Base-by-base conservation (phyloP, 495 filamentous ascomycete genomes). In the Aspergillus avenaceus region DNA sequence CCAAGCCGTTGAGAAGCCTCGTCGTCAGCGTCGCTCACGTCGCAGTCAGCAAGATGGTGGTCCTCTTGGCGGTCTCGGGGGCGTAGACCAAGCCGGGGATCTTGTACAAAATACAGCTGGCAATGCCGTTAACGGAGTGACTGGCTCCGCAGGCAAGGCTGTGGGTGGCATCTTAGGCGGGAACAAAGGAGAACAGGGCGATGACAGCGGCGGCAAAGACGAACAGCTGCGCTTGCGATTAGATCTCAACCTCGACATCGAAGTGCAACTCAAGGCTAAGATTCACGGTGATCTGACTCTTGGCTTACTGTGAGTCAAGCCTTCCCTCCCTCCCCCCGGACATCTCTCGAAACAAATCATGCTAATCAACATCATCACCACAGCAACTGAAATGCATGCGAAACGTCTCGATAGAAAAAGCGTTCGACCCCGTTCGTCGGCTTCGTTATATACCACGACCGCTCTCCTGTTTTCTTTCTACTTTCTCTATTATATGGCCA, bases 261-360 rank as follows among this genome's bases (percentile, higher is more conserved):
- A 95, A 75, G 84, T 95, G 26, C 84, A 90, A 63, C 73, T 96
- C 1, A 95, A 95, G 80, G 91, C 91, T 16, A 87, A 88, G 72
- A 93, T 96, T 63, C 87, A 92, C 60, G 89, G 91, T 67, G 91
- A 95, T 75, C 72, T 95, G 59, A 93, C 88, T 31, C 63, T 96
- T 45, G 84, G 86, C 44, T 75, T 96, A 56, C 79, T 96, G 90
- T 92, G 74, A 72, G 87, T 85, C 58, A 9, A 32, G 22, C 41
- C 52, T 43, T 36, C 25, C 36, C 34, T 55, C 24, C 40, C 12
- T 54, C 27, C 23, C 38, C 38, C 3, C 29, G 6, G 14, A 8
- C 12, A 22, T 14, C 1, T 12, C 23, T 27, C 1, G 11, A 26
- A 42, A 22, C 5, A 6, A 31, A 13, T n/a, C 13, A 21, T 14